These are phyloP conservation scores for Diplotaxis tenuifolia DNA, from an alignment of 345 rosid species.

Conservation along the genomic window DNA sequence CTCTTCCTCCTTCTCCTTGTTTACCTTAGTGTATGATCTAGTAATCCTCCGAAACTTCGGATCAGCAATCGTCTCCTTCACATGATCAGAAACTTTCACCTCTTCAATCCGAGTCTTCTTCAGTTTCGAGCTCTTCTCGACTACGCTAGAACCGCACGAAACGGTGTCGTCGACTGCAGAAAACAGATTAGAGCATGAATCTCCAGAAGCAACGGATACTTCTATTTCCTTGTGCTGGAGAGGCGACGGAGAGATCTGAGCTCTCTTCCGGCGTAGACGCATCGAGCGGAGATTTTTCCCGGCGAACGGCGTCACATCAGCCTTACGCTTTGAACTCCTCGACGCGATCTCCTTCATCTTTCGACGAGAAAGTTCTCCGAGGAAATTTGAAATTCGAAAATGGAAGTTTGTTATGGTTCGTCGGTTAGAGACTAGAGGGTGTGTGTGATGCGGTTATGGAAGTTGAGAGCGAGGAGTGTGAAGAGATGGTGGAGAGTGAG, in stretches of 20 bases:
- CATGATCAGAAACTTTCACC: slow-evolving; percentile 34
- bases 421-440: slow-evolving; percentile 22
- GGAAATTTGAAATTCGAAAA: slow-evolving; percentile 17
- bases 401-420: slow-evolving; percentile 25
- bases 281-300: slow-evolving; percentile 58
- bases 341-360: slow-evolving; percentile 33
- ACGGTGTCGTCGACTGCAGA: slow-evolving; percentile 41
- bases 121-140: slow-evolving; percentile 30
- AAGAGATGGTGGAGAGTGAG: slow-evolving; percentile 6
- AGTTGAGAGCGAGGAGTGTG: slow-evolving; percentile 30
- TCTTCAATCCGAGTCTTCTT: slow-evolving; percentile 44
- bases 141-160: slow-evolving; percentile 49
- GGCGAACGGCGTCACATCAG: slow-evolving; percentile 27
- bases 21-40: slow-evolving; percentile 45
- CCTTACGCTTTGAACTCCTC: slow-evolving; percentile 32
- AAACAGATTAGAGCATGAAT: slow-evolving; percentile 42
- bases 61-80: slow-evolving; percentile 29
- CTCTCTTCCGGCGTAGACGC: slow-evolving; percentile 46
- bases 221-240: slow-evolving; percentile 2
- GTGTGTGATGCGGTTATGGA: slow-evolving; percentile 40
- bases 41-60: slow-evolving; percentile 48
- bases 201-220: slow-evolving; percentile 38
- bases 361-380: slow-evolving; percentile 6
- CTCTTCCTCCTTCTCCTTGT: slow-evolving; percentile 37
- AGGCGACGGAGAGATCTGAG: slow-evolving; percentile 44